These are phyloP conservation scores for Verticillium longisporum DNA, from an alignment of 2,329 filamentous ascomycete species.

Conservation along the genomic window DNA sequence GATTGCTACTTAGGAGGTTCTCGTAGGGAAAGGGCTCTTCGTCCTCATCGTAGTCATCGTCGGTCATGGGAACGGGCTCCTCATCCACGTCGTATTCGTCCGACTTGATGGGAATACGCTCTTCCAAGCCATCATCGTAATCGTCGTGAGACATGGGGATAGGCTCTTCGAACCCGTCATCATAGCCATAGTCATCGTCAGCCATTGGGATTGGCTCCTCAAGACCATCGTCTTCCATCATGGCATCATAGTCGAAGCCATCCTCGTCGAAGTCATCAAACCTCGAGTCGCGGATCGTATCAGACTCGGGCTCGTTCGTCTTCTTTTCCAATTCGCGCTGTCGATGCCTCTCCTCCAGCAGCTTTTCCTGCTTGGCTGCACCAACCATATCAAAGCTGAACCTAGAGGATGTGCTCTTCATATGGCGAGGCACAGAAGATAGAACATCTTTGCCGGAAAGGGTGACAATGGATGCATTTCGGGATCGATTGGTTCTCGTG, in stretches of 20 bases:
- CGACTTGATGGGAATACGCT: conserved; percentile 11
- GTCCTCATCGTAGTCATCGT: conserved; percentile 15
- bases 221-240: conserved; percentile 58
- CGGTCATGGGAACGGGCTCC: conserved; percentile 17
- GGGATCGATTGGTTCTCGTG: conserved; percentile 35
- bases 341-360: conserved; percentile 67
- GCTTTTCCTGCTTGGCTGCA: conserved; percentile 58
- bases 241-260: conserved; percentile 53
- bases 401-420: conserved; percentile 71
- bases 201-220: conserved; percentile 56
- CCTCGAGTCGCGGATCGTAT: conserved; percentile 38
- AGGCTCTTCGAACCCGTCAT: conserved; percentile 54
- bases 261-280: conserved; percentile 59
- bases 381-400: conserved; percentile 80
- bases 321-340: conserved; percentile 59
- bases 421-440: conserved; percentile 52
- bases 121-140: conserved; percentile 30
- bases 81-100: conserved; percentile 21
- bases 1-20: neutral
- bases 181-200: conserved; percentile 41
- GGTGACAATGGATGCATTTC: conserved; percentile 37
- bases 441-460: conserved; percentile 35
- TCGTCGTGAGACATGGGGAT: conserved; percentile 52
- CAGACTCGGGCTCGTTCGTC: conserved; percentile 27
- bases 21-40: conserved; percentile 9